A percentile compares a stretch with the other conserved stretches of the same genome.
Evolutionary conservation across 1,284 basidiomycete species (phyloP).

Genomic region (Ustilago loliicola): DNA sequence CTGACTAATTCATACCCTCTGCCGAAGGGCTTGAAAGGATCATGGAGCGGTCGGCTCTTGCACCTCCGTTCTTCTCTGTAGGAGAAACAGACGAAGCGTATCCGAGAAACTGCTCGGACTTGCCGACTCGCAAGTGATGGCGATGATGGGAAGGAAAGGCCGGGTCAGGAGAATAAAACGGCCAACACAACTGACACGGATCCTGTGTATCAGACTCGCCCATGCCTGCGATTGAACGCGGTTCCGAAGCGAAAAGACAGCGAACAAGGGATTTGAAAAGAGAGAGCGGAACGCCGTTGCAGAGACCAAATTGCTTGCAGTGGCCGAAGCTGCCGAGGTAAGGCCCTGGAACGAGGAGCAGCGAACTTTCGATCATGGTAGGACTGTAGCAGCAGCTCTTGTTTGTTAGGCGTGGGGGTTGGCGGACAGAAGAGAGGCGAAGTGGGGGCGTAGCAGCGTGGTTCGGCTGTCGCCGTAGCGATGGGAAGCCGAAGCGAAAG

Average conservation of each 20-base stretch:
- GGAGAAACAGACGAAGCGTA: neutral
- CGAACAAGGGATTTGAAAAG: neutral
- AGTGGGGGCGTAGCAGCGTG: neutral
- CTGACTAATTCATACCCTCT: neutral
- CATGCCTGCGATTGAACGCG: no score
- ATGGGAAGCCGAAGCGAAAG: conserved; percentile 7
- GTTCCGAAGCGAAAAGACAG: neutral
- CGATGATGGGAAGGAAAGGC: neutral
- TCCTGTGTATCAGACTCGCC: no score
- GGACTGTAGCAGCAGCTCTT: conserved; percentile 1
- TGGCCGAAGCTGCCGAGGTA: conserved; percentile 26
- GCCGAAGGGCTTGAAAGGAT: neutral
- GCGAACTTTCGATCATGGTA: neutral
- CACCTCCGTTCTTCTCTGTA: neutral
- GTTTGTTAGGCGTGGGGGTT: conserved; percentile 6
- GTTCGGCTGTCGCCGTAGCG: neutral
- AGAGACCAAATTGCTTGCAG: neutral
- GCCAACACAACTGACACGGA: neutral
- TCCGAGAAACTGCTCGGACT: neutral
- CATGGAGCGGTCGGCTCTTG: neutral
- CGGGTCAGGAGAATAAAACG: neutral
- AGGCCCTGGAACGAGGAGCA: conserved; percentile 1
- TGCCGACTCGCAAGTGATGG: neutral
- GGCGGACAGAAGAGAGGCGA: neutral
- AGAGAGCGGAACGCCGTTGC: conserved; percentile 3